A percentile compares a stretch with the other conserved stretches of the same genome.
These are phyloP conservation scores for Cyclocybe cylindracea DNA, from an alignment of 768 basidiomycete species.

Conservation along the genomic window DNA sequence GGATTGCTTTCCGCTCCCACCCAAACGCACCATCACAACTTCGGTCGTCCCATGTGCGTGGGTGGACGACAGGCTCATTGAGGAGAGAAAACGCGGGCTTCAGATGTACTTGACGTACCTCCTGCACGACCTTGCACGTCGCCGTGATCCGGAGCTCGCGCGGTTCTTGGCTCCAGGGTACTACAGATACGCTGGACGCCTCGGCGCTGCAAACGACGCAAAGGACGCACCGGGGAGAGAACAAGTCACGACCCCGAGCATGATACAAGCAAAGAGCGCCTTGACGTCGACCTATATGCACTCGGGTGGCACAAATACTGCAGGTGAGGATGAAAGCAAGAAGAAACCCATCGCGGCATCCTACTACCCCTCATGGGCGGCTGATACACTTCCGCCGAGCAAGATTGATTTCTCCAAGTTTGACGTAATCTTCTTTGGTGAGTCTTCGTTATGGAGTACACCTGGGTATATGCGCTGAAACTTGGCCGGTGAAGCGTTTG, in stretches of 20 bases:
- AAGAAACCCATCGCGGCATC: constrained; percentile 37
- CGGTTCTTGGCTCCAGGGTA: background rate
- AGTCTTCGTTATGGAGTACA: background rate
- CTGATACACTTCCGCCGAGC: constrained; percentile 49
- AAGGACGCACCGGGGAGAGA: too few relatives aligned
- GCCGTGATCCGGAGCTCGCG: constrained; percentile 28
- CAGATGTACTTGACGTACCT: constrained; percentile 40
- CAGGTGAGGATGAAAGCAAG: constrained; percentile 6
- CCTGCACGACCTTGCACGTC: constrained; percentile 32
- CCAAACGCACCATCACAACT: constrained; percentile 45
- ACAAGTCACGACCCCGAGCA: too few relatives aligned
- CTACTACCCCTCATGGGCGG: constrained; percentile 55
- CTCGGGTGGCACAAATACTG: background rate
- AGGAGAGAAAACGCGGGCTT: constrained; percentile 49
- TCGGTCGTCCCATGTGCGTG: constrained; percentile 48
- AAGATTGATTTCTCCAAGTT: constrained; percentile 61
- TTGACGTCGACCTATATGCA: background rate
- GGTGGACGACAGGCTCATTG: constrained; percentile 52
- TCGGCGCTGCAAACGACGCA: constrained; percentile 15
- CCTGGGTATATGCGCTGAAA: background rate
- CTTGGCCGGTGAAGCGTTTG: constrained; percentile 50
- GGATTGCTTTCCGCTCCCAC: constrained; percentile 41
- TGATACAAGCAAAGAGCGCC: background rate
- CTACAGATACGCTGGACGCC: constrained; percentile 31
- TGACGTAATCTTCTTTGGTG: constrained; percentile 67